Evolutionary conservation across 768 basidiomycete genomes (phyloP), one percentile per base, ranked within the genome.

Genomic region (Tulasnella sp.): DNA sequence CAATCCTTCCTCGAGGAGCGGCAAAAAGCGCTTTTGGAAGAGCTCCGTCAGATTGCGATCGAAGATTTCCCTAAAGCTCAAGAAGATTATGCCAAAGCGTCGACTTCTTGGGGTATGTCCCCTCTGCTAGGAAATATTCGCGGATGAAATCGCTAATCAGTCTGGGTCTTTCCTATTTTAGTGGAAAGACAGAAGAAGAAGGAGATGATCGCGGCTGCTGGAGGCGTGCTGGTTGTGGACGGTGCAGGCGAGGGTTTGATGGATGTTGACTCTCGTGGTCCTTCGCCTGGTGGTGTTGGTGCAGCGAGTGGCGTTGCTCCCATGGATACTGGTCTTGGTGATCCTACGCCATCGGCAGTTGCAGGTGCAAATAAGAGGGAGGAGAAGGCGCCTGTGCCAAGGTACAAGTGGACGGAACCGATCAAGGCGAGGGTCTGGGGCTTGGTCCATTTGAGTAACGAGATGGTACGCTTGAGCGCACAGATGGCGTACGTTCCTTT

Each of bases 341-440:
- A 58, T n/a, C n/a, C n/a, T n/a, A n/a, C 34, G 34, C 34, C 34
- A 15, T 38, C 34, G 21, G 11, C 62, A 61, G 66, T 44, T 13
- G 43, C 21, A 5, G 61, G 55, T 17, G 56, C 44, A 15, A 50
- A 53, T 38, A 27, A 63, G 29, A 68, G 60, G 43, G 74, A 75
- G 19, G 67, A 76, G 15, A 82, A 86, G 42, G 81, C 86, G 44
- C 89, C 91, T 0, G 74, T 76, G 66, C 85, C 86, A 73, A 83
- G 83, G 70, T 95, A 86, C 69, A 73, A 83, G 3, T 72, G 91
- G 74, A 88, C 85, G 41, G 91, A 93, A 60, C 68, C 70, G 61
- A 88, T 94, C 86, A 88, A 88, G 74, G 70, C 70, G 42, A 78
- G 81, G 27, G 80, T 93, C 63, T 93, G 87, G 87, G 78, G 85